Evolutionary conservation across 1,139 yeast species (phyloP).

Genomic region (Kodamaea arcana): DNA sequence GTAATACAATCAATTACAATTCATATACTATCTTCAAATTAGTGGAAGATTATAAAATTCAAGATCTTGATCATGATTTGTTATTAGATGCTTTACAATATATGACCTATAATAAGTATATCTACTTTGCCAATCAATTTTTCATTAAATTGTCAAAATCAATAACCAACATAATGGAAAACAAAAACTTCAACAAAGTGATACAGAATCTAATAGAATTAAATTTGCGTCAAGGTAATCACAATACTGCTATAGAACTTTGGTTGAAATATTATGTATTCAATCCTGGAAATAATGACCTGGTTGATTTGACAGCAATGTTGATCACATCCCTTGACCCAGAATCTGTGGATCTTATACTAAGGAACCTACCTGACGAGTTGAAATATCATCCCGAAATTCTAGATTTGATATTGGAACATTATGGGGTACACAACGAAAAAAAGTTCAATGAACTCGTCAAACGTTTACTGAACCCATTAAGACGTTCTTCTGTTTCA

Average conservation of each 20-base stretch:
- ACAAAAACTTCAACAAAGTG: constrained; percentile 2
- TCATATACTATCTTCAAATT: constrained; percentile 11
- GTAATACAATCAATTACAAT: constrained; percentile 9
- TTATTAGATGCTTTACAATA: constrained; percentile 6
- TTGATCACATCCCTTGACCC: constrained; percentile 3
- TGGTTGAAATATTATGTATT: constrained; percentile 5
- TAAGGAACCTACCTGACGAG: constrained; percentile 2
- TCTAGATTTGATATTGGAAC: constrained; percentile 9
- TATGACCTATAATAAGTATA: constrained; percentile 8
- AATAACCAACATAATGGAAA: background rate
- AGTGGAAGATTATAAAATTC: constrained; percentile 5
- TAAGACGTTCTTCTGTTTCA: constrained; percentile 31
- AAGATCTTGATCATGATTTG: background rate
- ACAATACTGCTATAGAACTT: constrained; percentile 6
- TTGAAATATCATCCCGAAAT: constrained; percentile 2
- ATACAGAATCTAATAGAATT: constrained; percentile 3
- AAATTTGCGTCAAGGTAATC: constrained; percentile 8
- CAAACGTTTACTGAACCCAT: constrained; percentile 23
- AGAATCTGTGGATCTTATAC: constrained; percentile 2
- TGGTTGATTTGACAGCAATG: background rate
- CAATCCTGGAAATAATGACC: background rate
- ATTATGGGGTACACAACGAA: constrained; percentile 4
- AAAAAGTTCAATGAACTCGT: constrained; percentile 18
- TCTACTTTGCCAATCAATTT: constrained; percentile 12
- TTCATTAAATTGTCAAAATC: background rate